These are phyloP conservation scores for Globisporangium polare DNA, from an alignment of 352 stramenopile genomes.

Conservation along the genomic window DNA sequence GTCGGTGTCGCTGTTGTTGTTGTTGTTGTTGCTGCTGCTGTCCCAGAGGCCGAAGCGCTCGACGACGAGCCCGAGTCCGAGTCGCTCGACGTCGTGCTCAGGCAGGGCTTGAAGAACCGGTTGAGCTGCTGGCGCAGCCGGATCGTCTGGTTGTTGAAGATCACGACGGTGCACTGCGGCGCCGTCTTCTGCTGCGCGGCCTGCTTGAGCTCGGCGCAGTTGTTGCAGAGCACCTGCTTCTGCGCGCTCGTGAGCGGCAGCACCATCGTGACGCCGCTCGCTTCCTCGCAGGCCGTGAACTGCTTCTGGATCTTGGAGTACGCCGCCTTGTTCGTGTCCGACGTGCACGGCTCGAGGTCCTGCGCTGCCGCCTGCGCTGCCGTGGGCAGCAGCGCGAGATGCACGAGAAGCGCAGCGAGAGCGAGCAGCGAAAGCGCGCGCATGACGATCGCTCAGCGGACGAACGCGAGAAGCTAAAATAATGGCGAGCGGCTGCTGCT, in stretches of 20 bases:
- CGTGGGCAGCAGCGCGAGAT: no score
- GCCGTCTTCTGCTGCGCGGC: no score
- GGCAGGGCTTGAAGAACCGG: not conserved
- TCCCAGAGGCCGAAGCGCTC: no score
- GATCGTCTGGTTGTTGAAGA: not conserved
- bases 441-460: no score
- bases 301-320: not conserved
- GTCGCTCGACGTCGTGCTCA: not conserved
- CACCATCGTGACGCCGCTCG: conserved; percentile 2
- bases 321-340: not conserved
- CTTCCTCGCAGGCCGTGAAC: not conserved
- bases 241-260: not conserved
- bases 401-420: no score
- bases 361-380: not conserved
- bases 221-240: not conserved
- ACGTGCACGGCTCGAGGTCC: not conserved
- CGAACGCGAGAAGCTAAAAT: no score
- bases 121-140: not conserved
- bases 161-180: not conserved
- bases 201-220: not conserved
- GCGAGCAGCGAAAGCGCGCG: no score
- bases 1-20: not conserved
- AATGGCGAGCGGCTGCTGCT: no score
- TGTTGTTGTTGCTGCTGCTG: no score
- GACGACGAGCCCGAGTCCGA: not conserved